Conservation (phyloP, 352 stramenopile species). For the Phytophthora meadii region DNA sequence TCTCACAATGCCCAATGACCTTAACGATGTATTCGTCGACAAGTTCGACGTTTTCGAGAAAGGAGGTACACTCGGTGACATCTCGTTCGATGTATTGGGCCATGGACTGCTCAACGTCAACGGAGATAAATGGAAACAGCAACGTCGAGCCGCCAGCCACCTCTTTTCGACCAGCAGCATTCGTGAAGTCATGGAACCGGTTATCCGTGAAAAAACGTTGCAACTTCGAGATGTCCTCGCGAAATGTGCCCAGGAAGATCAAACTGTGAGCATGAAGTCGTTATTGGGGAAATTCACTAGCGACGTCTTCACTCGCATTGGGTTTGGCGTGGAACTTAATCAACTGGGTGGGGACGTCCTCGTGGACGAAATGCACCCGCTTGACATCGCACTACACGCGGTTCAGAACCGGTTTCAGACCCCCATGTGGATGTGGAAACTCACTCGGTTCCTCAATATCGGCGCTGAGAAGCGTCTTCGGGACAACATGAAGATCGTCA, state of each 20-base stretch:
- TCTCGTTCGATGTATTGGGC: constrained; percentile 50
- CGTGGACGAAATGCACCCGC: constrained; percentile 20
- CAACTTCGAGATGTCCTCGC: constrained; percentile 38
- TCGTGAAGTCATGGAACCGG: constrained; percentile 35
- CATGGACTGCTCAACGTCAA: constrained; percentile 58
- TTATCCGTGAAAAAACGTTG: constrained; percentile 33
- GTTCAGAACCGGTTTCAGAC: constrained; percentile 46
- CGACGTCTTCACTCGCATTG: constrained; percentile 75
- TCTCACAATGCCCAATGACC: constrained; percentile 37
- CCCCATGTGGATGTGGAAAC: constrained; percentile 53
- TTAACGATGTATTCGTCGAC: constrained; percentile 39
- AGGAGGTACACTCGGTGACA: constrained; percentile 23
- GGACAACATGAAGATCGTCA: constrained; percentile 33
- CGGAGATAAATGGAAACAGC: constrained; percentile 49
- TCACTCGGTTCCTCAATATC: constrained; percentile 40
- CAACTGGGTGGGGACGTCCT: constrained; percentile 38
- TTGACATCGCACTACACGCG: constrained; percentile 9
- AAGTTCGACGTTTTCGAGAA: constrained; percentile 61
- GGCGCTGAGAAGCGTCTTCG: constrained; percentile 40
- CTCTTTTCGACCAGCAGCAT: constrained; percentile 61
- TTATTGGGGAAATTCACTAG: constrained; percentile 62
- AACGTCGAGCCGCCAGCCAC: constrained; percentile 72
- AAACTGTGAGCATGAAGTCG: constrained; percentile 39
- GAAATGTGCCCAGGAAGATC: not conserved
- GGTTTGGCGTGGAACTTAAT: constrained; percentile 71